Evolutionary conservation across 73 alveolate species (phyloP), one percentile per base, ranked within the genome.

Genomic region (Paramecium caudatum): DNA sequence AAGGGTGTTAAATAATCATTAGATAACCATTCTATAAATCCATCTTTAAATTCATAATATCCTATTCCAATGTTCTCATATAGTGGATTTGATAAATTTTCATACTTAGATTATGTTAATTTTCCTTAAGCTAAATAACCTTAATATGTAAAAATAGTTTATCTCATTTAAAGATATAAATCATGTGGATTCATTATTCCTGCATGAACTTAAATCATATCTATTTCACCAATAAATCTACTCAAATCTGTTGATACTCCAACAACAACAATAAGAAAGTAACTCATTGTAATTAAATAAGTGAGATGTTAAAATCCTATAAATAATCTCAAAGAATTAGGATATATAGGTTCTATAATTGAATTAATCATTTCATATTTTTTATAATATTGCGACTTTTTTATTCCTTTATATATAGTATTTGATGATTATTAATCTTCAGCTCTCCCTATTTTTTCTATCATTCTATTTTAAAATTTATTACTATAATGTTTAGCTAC

Each of bases 141-240:
- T 65, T 65, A 5, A 65, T 65, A 65, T 10, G 83, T 33, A 33
- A 65, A 30, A n/a, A 65, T 36, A 3, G 83, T 65, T 33, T 33
- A 33, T 33, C 83, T 30, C 49, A 36, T 65, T 33, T 36, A 13
- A 0, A 65, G 34, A 65, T 36, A 65, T 4, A 65, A 13, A 9
- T 65, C 83, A 32, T 65, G 83, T 1, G 83, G 83, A 33, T 30
- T 36, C 83, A 65, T 65, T 4, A 65, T 15, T 13, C 50, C 49
- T 0, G 83, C 83, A 65, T 65, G 83, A 2, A 65, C 27, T 36
- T 30, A 17, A 0, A 65, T 65, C 83, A 65, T 65, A 65, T 65
- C 83, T 1, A 65, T 65, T 65, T 65, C 83, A 13, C 49, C 49
- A n/a, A 65, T 65, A 36, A 65, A 65, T 33, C 83, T 65, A 10